Conservation (phyloP, 768 basidiomycete species). For the Amanita fuliginea region DNA sequence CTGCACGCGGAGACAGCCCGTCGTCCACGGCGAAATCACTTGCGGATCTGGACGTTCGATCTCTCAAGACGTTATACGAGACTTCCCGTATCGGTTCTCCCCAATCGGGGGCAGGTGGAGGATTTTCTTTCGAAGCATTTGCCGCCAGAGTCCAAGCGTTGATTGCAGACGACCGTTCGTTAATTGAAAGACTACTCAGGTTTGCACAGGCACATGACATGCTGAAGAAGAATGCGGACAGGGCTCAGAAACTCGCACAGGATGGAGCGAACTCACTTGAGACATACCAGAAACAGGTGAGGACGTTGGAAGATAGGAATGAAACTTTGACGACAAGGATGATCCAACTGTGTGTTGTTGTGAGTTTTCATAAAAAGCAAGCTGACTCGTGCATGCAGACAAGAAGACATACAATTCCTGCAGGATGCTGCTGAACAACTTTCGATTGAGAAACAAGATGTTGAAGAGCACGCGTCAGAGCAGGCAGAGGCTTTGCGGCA, state of each 20-base stretch:
- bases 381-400: constrained; percentile 24
- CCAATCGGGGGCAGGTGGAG: constrained; percentile 14
- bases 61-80: constrained; percentile 76
- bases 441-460: constrained; percentile 48
- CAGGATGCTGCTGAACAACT: constrained; percentile 52
- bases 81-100: constrained; percentile 15
- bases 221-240: constrained; percentile 85
- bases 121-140: constrained; percentile 71
- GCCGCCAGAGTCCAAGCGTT: constrained; percentile 69
- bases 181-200: constrained; percentile 76
- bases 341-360: constrained; percentile 40
- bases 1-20: constrained; percentile 20
- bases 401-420: constrained; percentile 54
- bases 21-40: constrained; percentile 33
- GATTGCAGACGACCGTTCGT: constrained; percentile 68
- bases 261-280: constrained; percentile 72
- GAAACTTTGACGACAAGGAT: constrained; percentile 37
- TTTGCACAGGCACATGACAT: constrained; percentile 86
- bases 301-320: constrained; percentile 69
- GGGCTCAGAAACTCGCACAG: constrained; percentile 83
- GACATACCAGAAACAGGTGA: constrained; percentile 86
- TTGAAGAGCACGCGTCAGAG: constrained; percentile 59
- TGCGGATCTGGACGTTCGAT: constrained; percentile 77
- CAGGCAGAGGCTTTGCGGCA: constrained; percentile 67
- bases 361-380: background rate